Percentiles rank a stretch among this genome's conserved stretches.
Evolutionary conservation across 495 filamentous ascomycete species (phyloP).

Genomic region (Wilcoxina mikolae): DNA sequence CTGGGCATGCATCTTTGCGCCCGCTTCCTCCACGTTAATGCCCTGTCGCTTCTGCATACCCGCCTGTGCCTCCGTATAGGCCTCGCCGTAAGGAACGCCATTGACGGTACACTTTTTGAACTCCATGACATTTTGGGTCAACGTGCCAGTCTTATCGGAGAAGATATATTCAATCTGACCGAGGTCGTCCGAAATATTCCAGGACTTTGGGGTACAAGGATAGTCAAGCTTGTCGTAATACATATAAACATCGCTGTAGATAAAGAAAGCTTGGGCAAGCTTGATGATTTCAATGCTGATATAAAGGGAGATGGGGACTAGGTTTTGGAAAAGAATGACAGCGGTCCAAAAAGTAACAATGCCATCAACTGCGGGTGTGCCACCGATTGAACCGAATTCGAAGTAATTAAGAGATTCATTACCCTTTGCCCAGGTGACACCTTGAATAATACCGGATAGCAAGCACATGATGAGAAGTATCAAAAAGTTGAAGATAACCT

Average conservation of each 20-base stretch:
- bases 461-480: slow-evolving; percentile 86
- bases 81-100: slow-evolving; percentile 86
- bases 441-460: slow-evolving; percentile 69
- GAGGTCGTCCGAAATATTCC: slow-evolving; percentile 98
- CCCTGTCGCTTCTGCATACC: slow-evolving; percentile 89
- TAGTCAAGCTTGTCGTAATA: slow-evolving; percentile 90
- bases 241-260: slow-evolving; percentile 89
- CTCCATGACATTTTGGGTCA: slow-evolving; percentile 99
- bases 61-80: slow-evolving; percentile 89
- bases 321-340: slow-evolving; percentile 90
- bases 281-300: slow-evolving; percentile 95
- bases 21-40: slow-evolving; percentile 67
- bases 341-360: slow-evolving; percentile 94
- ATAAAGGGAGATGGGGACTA: slow-evolving; percentile 96
- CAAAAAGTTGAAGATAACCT: slow-evolving; percentile 73
- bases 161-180: slow-evolving; percentile 99
- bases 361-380: slow-evolving; percentile 60
- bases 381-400: slow-evolving; percentile 74
- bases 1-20: slow-evolving; percentile 53
- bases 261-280: slow-evolving; percentile 88
- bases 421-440: slow-evolving; percentile 58
- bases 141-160: slow-evolving; percentile 95
- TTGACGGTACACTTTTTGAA: slow-evolving; percentile 98
- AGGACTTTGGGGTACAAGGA: slow-evolving; percentile 91
- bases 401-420: slow-evolving; percentile 68